A percentile compares a stretch with the other conserved stretches of the same genome.
Evolutionary conservation across 345 rosid genomes (phyloP).

Genomic region (Acer saccharum): DNA sequence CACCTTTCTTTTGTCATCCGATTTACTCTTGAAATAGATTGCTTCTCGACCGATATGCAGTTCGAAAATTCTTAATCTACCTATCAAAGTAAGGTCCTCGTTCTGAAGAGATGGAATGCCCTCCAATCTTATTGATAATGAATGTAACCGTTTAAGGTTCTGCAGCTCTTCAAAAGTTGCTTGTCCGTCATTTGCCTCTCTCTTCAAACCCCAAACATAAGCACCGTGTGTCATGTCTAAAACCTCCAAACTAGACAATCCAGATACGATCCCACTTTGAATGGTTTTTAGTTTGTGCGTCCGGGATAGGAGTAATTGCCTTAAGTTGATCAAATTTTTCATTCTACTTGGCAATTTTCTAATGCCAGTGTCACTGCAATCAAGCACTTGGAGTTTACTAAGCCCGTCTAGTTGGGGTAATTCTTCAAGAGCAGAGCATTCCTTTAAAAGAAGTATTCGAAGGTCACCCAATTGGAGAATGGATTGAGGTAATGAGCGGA

Average conservation of each 20-base stretch:
- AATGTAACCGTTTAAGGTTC: constrained; percentile 17
- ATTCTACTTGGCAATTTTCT: constrained; percentile 32
- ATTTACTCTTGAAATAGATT: too few relatives aligned
- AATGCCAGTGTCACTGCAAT: constrained; percentile 37
- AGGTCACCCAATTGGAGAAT: too few relatives aligned
- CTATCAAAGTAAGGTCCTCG: constrained; percentile 19
- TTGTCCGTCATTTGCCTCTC: constrained; percentile 23
- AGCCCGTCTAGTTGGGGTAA: constrained; percentile 35
- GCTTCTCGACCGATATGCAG: too few relatives aligned
- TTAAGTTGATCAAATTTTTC: constrained; percentile 31
- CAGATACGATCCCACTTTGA: constrained; percentile 24
- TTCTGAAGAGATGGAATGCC: constrained; percentile 25
- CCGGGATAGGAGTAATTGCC: constrained; percentile 33
- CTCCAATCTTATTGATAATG: constrained; percentile 26
- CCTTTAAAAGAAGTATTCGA: constrained; percentile 16
- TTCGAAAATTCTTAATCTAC: constrained; percentile 9
- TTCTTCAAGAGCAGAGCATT: constrained; percentile 30
- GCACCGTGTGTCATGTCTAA: constrained; percentile 46
- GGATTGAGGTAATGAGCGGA: too few relatives aligned
- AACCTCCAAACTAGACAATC: constrained; percentile 38
- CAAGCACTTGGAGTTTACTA: constrained; percentile 36
- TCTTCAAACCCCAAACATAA: constrained; percentile 31
- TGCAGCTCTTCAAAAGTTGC: constrained; percentile 30
- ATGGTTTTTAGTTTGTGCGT: constrained; percentile 38
- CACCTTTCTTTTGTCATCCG: constrained; percentile 10